Base-by-base conservation (phyloP, 2,329 filamentous ascomycete genomes). In the Hymenoscyphus fructigenus region DNA sequence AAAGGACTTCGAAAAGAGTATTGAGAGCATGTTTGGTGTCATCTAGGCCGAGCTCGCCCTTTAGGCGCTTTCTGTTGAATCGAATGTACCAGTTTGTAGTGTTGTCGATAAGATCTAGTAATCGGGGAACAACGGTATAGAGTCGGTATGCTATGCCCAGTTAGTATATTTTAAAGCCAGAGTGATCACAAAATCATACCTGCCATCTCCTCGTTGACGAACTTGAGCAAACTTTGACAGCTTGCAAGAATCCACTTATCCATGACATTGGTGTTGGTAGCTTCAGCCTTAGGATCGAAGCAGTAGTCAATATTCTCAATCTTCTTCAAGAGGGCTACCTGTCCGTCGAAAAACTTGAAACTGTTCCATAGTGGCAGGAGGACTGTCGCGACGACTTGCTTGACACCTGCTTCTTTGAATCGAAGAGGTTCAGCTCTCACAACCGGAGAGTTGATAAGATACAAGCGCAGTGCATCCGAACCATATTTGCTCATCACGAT, bases 1-100 rank as follows among this genome's bases (percentile, higher is more conserved):
- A 97, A 26, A 98, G 83, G 63, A 97, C 91, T 79, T 97, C 93
- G 73, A 96, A 97, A 7, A 98, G 85, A 1, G 95, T 94, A 79
- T 98, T 97, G 62, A 99, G 83, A 0, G 94, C 95, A 74, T 96
- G 92, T 60, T 90, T 82, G 12, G 95, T 97, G 76, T 98, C 95
- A 15, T 93, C 85, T 28, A 92, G 79, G 20, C 93, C 92, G 69
- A 92, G 88, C 75, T 96, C 93, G 55, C 93, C 93, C 86, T 97
- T 97, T 70, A 97, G 83, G 62, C 93, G 88, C 77, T 91, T 91
- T 62, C 93, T 86, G 82, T 97, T 97, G 82, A 97, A 96, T 67
- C 93, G 87, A 76, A 97, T 97, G 79, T 97, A 97, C 93, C 93
- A 97, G 79, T 98, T 98, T n/a, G 93, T 97, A 3, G 91, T 93